These are phyloP conservation scores for Trypanosoma vivax DNA, from an alignment of 208 protist species.

Conservation along the genomic window DNA sequence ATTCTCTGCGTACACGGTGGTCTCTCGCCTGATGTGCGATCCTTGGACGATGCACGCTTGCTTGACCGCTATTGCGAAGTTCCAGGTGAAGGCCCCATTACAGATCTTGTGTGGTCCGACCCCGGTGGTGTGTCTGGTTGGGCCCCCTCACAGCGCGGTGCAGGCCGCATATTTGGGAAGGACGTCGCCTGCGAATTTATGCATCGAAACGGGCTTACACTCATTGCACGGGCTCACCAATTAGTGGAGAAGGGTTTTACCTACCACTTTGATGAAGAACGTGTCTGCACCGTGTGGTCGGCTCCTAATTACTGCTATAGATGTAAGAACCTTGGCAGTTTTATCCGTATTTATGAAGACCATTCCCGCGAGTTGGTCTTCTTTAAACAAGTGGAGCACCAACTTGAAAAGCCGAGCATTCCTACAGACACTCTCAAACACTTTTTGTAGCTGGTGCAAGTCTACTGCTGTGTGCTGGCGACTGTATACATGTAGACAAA, in stretches of 20 bases:
- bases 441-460: constrained; percentile 50
- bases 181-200: constrained; percentile 91
- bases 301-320: constrained; percentile 98
- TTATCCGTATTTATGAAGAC: constrained; percentile 89
- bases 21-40: constrained; percentile 93
- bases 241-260: constrained; percentile 88
- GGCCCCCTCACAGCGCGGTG: neutral
- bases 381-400: constrained; percentile 70
- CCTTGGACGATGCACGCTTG: constrained; percentile 79
- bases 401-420: constrained; percentile 34
- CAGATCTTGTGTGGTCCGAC: constrained; percentile 88
- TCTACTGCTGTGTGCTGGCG: too few relatives aligned
- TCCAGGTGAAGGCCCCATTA: constrained; percentile 79
- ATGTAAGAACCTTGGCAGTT: constrained; percentile 93
- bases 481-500: too few relatives aligned
- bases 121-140: constrained; percentile 34
- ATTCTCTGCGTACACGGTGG: constrained; percentile 98
- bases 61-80: constrained; percentile 83
- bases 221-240: constrained; percentile 88
- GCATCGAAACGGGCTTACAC: constrained; percentile 71
- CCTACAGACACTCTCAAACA: too few relatives aligned
- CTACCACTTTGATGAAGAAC: constrained; percentile 85
- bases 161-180: constrained; percentile 27
- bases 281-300: constrained; percentile 94
- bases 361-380: constrained; percentile 79